Evolutionary conservation across 495 filamentous ascomycete species (phyloP), one percentile per base, ranked within the genome.

Genomic region (Neurospora sp.): DNA sequence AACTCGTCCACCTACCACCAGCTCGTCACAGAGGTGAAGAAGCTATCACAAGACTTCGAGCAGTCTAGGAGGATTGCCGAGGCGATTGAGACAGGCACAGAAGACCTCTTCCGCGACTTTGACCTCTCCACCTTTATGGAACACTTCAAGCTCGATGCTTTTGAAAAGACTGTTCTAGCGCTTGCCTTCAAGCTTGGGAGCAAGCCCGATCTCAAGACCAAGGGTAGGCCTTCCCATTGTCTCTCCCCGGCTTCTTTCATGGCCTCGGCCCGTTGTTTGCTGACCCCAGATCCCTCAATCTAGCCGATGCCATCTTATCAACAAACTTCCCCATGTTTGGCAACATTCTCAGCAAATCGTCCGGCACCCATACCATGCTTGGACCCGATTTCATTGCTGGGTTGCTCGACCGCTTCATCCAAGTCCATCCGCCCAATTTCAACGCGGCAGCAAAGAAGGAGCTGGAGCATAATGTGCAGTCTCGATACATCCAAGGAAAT

Each of bases 61-160:
- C 94, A 96, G 80, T 92, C 94, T 20, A 87, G 91, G 73, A 95
- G 92, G 78, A 96, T 99, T 76, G 94, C 94, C 72, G 93, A 98
- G 80, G 92, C 93, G 18, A 91, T 99, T 75, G 94, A 97, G 80
- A 89, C 89, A 1, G 90, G 90, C 20, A 86, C 84, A 75, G 93
- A 93, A 73, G 94, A 98, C 76, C 89, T 97, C 38, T 97, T 97
- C 82, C 90, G 92, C 59, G 94, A 98, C 78, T 97, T 98, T 76
- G 94, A 98, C 78, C 86, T 98, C 12, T 92, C 93, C 5, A 92
- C 90, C 5, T 98, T 99, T 77, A 88, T 97, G 85, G 92, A 94
- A 71, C 94, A 97, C 79, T 98, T 98, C 85, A 92, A 94, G 74
- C 86, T 99, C 41, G 93, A 97, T 81, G 89, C 93, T 10, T 77